These are phyloP conservation scores for Trichophyton verrucosum DNA, from an alignment of 2,329 filamentous ascomycete species.

Conservation along the genomic window DNA sequence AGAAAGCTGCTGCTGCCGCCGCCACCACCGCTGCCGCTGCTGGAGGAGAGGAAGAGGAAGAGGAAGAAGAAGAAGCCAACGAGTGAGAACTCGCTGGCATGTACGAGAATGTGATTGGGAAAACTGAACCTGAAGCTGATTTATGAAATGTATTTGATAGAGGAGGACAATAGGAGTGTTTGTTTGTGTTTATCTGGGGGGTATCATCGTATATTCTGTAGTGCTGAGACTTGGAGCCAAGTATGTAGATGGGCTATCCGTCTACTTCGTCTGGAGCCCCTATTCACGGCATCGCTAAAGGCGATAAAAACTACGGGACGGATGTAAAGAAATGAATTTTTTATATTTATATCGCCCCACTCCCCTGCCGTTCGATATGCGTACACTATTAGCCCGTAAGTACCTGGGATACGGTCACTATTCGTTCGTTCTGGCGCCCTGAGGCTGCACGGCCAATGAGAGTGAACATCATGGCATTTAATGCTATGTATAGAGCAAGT, in stretches of 20 bases:
- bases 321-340: too few relatives aligned
- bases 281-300: too few relatives aligned
- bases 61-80: background rate
- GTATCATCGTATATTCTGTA: too few relatives aligned
- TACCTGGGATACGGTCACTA: too few relatives aligned
- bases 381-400: background rate
- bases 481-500: too few relatives aligned
- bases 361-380: background rate
- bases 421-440: too few relatives aligned
- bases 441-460: background rate
- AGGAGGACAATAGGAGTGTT: background rate
- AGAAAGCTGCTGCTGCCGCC: background rate
- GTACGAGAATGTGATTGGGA: background rate
- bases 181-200: too few relatives aligned
- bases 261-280: too few relatives aligned
- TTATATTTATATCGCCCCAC: constrained; percentile 1
- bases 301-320: background rate
- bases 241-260: too few relatives aligned
- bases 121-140: background rate
- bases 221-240: too few relatives aligned
- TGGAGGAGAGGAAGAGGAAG: background rate
- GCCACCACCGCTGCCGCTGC: background rate
- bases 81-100: background rate
- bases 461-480: too few relatives aligned
- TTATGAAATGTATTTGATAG: background rate